Conservation (phyloP, 2,329 filamentous ascomycete species). For the Rhinocladiella similis region DNA sequence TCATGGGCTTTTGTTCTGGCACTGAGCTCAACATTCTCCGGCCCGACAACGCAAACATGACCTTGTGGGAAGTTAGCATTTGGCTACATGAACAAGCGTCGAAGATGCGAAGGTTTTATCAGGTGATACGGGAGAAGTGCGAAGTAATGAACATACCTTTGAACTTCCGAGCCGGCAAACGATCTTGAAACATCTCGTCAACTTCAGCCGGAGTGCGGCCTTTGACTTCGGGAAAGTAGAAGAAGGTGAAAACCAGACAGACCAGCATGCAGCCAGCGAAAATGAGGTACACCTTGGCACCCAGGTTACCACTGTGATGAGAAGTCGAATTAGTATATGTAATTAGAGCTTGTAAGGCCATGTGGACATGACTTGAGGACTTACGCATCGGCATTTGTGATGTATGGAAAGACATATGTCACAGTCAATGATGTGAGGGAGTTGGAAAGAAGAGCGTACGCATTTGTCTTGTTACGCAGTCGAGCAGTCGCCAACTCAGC, state of each 20-base stretch:
- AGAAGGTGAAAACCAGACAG: slow-evolving; percentile 59
- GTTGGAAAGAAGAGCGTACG: not conserved
- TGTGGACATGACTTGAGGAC: not conserved
- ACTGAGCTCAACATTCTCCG: too few relatives aligned
- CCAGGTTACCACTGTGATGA: not conserved
- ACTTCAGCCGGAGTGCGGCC: slow-evolving; percentile 76
- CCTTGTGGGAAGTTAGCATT: too few relatives aligned
- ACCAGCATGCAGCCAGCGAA: slow-evolving; percentile 3
- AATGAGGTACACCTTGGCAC: slow-evolving; percentile 1
- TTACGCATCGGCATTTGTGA: slow-evolving; percentile 2
- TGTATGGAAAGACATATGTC: slow-evolving; percentile 8
- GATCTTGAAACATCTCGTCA: slow-evolving; percentile 7
- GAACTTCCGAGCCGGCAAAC: not conserved
- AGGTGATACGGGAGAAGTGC: too few relatives aligned
- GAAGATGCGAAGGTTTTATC: too few relatives aligned
- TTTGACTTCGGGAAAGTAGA: slow-evolving; percentile 67
- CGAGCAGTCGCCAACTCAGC: slow-evolving; percentile 1
- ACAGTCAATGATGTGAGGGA: not conserved
- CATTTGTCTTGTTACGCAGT: not conserved
- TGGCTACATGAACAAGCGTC: too few relatives aligned
- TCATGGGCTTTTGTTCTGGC: too few relatives aligned
- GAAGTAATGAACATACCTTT: too few relatives aligned
- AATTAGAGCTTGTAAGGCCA: too few relatives aligned
- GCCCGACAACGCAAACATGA: too few relatives aligned
- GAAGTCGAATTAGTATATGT: too few relatives aligned